Percentiles rank a stretch among this genome's conserved stretches.
These are phyloP conservation scores for Plenodomus lindquistii DNA, from an alignment of 2,329 filamentous ascomycete genomes.

Conservation along the genomic window DNA sequence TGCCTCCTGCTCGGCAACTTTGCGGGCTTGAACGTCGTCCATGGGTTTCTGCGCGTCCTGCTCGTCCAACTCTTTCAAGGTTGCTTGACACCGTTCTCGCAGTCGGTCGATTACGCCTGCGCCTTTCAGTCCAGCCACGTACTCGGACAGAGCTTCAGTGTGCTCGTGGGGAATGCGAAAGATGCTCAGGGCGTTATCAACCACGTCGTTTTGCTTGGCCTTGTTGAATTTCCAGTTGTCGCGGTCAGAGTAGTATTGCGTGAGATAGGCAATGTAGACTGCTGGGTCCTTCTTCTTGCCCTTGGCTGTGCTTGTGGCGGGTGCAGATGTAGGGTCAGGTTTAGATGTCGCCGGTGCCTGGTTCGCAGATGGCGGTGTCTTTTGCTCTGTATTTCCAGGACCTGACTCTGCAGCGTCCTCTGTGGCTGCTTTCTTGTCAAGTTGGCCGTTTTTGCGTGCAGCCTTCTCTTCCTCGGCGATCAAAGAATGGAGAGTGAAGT, in stretches of 20 bases:
- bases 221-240: conserved; percentile 95
- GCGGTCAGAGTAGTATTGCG: conserved; percentile 71
- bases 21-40: conserved; percentile 40
- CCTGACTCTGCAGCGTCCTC: conserved; percentile 6
- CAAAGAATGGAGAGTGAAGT: conserved; percentile 29
- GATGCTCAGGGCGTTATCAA: conserved; percentile 79
- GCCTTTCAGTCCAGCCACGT: conserved; percentile 79
- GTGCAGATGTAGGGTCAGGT: background rate
- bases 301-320: conserved; percentile 10
- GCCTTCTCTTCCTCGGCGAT: conserved; percentile 17
- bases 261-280: conserved; percentile 75
- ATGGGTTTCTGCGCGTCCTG: conserved; percentile 35
- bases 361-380: conserved; percentile 1
- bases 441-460: conserved; percentile 15
- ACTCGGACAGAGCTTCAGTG: conserved; percentile 71
- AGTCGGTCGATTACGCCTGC: conserved; percentile 69
- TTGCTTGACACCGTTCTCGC: conserved; percentile 65
- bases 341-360: conserved; percentile 2
- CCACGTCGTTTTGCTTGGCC: conserved; percentile 80
- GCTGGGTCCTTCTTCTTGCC: conserved; percentile 55
- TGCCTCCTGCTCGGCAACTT: conserved; percentile 43
- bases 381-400: conserved; percentile 1
- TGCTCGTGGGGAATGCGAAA: conserved; percentile 71
- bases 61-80: conserved; percentile 58
- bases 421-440: conserved; percentile 20